These are phyloP conservation scores for Kwoniella pini DNA, from an alignment of 768 basidiomycete species.

Conservation along the genomic window DNA sequence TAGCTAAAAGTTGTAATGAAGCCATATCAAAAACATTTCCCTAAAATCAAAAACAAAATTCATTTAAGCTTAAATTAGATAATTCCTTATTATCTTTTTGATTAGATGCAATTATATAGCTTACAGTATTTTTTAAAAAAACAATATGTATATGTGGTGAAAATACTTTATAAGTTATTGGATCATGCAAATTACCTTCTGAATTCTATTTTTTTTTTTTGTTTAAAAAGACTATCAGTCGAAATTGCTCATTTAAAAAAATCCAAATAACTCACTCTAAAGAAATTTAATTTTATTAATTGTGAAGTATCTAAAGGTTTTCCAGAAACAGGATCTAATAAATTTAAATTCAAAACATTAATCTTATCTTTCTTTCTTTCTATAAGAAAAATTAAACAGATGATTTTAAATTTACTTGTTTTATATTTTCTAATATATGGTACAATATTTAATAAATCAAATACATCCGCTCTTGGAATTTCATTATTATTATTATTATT, in stretches of 20 bases:
- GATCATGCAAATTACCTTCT: conserved; percentile 86
- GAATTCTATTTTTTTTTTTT: conserved; percentile 81
- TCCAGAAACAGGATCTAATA: conserved; percentile 57
- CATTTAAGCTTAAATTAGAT: no score
- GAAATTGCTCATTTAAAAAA: conserved; percentile 56
- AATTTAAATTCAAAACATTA: neutral
- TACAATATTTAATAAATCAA: conserved; percentile 87
- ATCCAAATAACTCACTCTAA: conserved; percentile 59
- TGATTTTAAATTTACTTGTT: conserved; percentile 54
- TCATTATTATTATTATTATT: no score
- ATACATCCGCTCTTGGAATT: conserved; percentile 68
- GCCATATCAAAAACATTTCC: conserved; percentile 55
- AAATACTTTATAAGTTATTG: conserved; percentile 97
- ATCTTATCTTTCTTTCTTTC: no score
- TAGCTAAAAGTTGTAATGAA: conserved; percentile 51
- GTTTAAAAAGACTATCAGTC: no score
- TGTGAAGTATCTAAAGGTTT: conserved; percentile 54
- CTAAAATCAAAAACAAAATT: conserved; percentile 15
- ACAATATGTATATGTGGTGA: conserved; percentile 95
- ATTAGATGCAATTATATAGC: no score
- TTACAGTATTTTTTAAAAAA: conserved; percentile 74
- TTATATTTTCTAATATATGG: conserved; percentile 76
- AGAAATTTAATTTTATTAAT: conserved; percentile 57
- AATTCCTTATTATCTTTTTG: no score
- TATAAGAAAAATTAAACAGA: no score